Percentiles rank a stretch among this genome's conserved stretches.
These are phyloP conservation scores for Chrysoporthe deuterocubensis DNA, from an alignment of 2,329 filamentous ascomycete species.

Conservation along the genomic window DNA sequence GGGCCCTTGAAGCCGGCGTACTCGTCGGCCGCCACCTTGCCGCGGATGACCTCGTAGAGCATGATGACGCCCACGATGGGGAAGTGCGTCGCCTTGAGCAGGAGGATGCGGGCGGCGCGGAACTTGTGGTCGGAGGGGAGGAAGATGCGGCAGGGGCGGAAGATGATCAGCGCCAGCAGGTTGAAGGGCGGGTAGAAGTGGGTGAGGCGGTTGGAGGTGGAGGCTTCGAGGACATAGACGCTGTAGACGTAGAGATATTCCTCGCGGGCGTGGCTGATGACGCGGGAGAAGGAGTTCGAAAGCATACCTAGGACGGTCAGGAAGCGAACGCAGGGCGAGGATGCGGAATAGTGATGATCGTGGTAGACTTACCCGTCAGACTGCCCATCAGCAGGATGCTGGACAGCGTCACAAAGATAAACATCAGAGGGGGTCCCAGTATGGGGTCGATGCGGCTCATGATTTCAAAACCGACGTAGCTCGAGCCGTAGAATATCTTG, in stretches of 20 bases:
- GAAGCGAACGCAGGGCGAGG: too few species aligned
- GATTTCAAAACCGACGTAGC: slow-evolving; percentile 73
- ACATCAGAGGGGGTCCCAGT: slow-evolving; percentile 65
- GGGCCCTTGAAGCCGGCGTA: slow-evolving; percentile 56
- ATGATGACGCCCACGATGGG: slow-evolving; percentile 73
- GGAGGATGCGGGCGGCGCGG: slow-evolving; percentile 62
- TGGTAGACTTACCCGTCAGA: slow-evolving; percentile 52
- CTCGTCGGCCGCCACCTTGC: slow-evolving; percentile 45
- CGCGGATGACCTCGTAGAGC: slow-evolving; percentile 63
- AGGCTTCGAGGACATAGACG: slow-evolving; percentile 67
- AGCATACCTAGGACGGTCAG: slow-evolving; percentile 59
- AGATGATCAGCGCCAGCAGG: slow-evolving; percentile 71
- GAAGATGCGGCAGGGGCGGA: slow-evolving; percentile 73
- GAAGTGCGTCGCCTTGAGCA: slow-evolving; percentile 66
- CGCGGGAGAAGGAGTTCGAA: slow-evolving; percentile 72
- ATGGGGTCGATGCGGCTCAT: slow-evolving; percentile 64
- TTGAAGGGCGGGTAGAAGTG: slow-evolving; percentile 76
- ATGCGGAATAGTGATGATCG: neutral
- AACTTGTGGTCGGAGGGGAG: slow-evolving; percentile 63
- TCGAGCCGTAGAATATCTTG: slow-evolving; percentile 81
- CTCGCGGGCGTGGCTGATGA: slow-evolving; percentile 68
- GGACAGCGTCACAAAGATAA: slow-evolving; percentile 77
- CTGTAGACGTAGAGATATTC: slow-evolving; percentile 81
- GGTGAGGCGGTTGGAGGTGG: slow-evolving; percentile 69
- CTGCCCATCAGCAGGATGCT: slow-evolving; percentile 80